A percentile compares a stretch with the other conserved stretches of the same genome.
Evolutionary conservation across 2,329 filamentous ascomycete species (phyloP).

Genomic region (Triangularia setosa): DNA sequence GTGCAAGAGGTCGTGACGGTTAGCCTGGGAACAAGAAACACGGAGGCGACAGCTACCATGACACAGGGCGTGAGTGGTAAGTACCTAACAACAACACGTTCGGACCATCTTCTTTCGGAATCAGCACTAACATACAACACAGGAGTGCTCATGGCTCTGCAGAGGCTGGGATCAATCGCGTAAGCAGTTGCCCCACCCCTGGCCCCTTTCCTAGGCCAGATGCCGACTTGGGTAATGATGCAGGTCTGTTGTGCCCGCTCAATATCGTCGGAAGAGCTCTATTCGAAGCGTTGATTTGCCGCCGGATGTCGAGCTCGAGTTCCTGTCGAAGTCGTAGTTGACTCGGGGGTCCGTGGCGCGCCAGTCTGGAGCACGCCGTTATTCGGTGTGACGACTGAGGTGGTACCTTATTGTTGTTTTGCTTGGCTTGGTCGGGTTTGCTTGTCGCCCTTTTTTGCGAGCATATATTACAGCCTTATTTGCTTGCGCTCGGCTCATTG

Average conservation of each 20-base stretch:
- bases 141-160: slow-evolving; percentile 41
- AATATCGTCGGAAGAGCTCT: slow-evolving; percentile 21
- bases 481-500: background rate
- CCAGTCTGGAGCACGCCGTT: background rate
- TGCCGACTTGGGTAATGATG: slow-evolving; percentile 16
- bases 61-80: slow-evolving; percentile 89
- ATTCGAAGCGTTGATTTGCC: background rate
- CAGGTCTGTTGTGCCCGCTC: slow-evolving; percentile 17
- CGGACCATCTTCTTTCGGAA: background rate
- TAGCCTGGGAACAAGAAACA: slow-evolving; percentile 81
- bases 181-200: slow-evolving; percentile 27
- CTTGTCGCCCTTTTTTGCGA: background rate
- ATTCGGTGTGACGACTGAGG: background rate
- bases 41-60: slow-evolving; percentile 77
- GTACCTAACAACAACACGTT: slow-evolving; percentile 29
- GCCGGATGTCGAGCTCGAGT: background rate
- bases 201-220: background rate
- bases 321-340: background rate
- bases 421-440: slow-evolving; percentile 11
- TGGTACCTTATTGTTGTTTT: slow-evolving; percentile 3
- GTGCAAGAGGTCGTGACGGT: slow-evolving; percentile 76
- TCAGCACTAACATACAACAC: background rate
- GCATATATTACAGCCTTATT: background rate
- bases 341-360: background rate
- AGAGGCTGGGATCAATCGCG: slow-evolving; percentile 43